Percentiles rank a stretch among this genome's conserved stretches.
phyloP scores from a whole-genome alignment of 2,329 filamentous ascomycete genomes.

The Onygena corvina region DNA sequence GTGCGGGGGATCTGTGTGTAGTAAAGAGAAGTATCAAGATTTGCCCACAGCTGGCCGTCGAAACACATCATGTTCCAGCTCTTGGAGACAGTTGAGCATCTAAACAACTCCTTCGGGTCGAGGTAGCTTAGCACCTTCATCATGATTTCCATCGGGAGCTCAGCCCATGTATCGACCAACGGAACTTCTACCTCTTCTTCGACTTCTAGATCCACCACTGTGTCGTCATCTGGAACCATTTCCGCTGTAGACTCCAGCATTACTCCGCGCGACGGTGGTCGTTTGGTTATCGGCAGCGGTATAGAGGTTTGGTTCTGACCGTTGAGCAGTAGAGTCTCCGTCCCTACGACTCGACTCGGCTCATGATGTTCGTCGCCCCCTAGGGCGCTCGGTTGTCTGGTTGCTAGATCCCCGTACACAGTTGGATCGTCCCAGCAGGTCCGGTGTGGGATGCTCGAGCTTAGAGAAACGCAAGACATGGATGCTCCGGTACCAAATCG shows the following conservation, averaged over 20 bases:
- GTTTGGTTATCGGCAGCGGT: constrained; percentile 52
- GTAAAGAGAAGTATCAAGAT: constrained; percentile 72
- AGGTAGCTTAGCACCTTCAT: constrained; percentile 66
- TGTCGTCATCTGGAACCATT: constrained; percentile 11
- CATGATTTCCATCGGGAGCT: constrained; percentile 71
- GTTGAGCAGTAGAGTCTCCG: constrained; percentile 33
- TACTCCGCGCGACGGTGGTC: constrained; percentile 33
- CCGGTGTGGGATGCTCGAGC: constrained; percentile 41
- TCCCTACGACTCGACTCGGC: constrained; percentile 45
- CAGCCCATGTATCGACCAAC: constrained; percentile 60
- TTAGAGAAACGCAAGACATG: constrained; percentile 53
- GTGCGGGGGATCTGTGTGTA: constrained; percentile 77
- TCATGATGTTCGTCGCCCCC: constrained; percentile 40
- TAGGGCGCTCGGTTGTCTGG: constrained; percentile 24
- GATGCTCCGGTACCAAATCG: constrained; percentile 47
- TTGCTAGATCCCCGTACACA: constrained; percentile 1
- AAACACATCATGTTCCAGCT: constrained; percentile 74
- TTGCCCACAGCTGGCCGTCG: constrained; percentile 86
- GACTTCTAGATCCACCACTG: constrained; percentile 5
- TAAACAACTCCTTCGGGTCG: constrained; percentile 66
- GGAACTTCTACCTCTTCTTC: constrained; percentile 28
- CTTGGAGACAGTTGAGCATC: constrained; percentile 63
- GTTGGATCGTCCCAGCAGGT: constrained; percentile 42
- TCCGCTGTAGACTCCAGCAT: constrained; percentile 16
- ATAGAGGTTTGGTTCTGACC: constrained; percentile 38